Conservation (phyloP, 2,329 filamentous ascomycete genomes). For the Fusarium keratoplasticum region DNA sequence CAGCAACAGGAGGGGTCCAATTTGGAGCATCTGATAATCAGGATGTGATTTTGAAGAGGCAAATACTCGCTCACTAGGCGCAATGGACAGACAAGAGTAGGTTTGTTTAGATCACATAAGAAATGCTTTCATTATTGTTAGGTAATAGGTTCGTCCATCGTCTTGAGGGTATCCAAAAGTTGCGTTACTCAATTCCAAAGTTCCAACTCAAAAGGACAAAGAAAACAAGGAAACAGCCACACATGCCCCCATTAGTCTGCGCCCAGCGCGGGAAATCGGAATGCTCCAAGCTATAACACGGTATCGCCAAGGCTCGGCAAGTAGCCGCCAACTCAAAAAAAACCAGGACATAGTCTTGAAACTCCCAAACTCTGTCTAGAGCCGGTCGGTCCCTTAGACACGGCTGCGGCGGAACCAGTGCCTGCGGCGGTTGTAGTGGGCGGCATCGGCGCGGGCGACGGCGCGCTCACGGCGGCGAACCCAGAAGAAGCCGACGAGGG, state of each 20-base stretch:
- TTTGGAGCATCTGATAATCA: background rate
- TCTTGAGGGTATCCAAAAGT: slow-evolving; percentile 20
- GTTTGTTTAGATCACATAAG: background rate
- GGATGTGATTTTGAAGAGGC: background rate
- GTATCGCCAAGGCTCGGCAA: slow-evolving; percentile 16
- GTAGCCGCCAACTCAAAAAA: background rate
- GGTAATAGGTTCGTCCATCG: slow-evolving; percentile 4
- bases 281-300: slow-evolving; percentile 22
- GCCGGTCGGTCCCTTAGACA: slow-evolving; percentile 48
- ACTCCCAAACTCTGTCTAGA: background rate
- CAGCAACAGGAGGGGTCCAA: background rate
- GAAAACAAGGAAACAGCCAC: slow-evolving; percentile 33
- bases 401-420: slow-evolving; percentile 59
- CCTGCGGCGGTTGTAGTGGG: slow-evolving; percentile 45
- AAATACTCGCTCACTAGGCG: background rate
- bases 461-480: slow-evolving; percentile 55
- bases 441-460: slow-evolving; percentile 47
- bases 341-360: background rate
- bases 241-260: slow-evolving; percentile 23
- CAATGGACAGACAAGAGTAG: background rate
- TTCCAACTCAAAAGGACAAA: slow-evolving; percentile 9
- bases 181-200: slow-evolving; percentile 9
- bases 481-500: slow-evolving; percentile 68
- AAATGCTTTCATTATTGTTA: slow-evolving; percentile 14
- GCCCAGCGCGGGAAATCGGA: slow-evolving; percentile 10